Evolutionary conservation across 2,329 filamentous ascomycete genomes (phyloP).

Genomic region (Talaromyces sp.): DNA sequence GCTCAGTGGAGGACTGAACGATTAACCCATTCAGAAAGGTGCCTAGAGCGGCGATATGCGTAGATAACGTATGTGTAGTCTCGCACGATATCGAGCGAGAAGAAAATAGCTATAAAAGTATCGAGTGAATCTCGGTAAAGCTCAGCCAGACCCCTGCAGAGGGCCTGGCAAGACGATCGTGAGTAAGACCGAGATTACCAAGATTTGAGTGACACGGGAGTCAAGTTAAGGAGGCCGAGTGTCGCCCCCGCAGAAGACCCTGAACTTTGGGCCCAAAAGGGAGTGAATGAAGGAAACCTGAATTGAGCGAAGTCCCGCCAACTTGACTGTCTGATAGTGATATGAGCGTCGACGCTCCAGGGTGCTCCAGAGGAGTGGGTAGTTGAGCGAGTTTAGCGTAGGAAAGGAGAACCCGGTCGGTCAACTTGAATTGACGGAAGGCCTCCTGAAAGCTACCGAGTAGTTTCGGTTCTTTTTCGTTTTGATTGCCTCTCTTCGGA

Average conservation of each 20-base stretch:
- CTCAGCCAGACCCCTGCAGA: constrained; percentile 43
- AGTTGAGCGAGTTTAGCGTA: constrained; percentile 9
- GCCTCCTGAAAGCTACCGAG: background rate
- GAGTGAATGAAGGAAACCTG: constrained; percentile 74
- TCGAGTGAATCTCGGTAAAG: constrained; percentile 33
- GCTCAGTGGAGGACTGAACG: constrained; percentile 11
- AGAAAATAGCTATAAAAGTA: constrained; percentile 20
- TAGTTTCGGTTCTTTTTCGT: background rate
- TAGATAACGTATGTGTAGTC: background rate
- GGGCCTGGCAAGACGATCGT: constrained; percentile 39
- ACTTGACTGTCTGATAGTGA: constrained; percentile 67
- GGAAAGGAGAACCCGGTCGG: constrained; percentile 15
- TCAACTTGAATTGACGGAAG: constrained; percentile 20
- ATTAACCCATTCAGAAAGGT: constrained; percentile 19
- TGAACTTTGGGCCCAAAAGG: constrained; percentile 85
- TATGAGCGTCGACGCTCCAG: constrained; percentile 42
- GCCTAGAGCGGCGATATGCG: constrained; percentile 9
- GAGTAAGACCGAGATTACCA: constrained; percentile 32
- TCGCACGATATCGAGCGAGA: constrained; percentile 19
- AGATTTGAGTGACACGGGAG: constrained; percentile 26
- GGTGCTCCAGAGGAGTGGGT: constrained; percentile 39
- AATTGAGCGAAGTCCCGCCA: constrained; percentile 76
- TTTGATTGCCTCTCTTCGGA: background rate
- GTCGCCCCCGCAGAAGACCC: constrained; percentile 95
- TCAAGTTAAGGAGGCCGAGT: constrained; percentile 95